Base-by-base conservation (phyloP, 129 eudicot species). In the Pittosporum tobira region DNA sequence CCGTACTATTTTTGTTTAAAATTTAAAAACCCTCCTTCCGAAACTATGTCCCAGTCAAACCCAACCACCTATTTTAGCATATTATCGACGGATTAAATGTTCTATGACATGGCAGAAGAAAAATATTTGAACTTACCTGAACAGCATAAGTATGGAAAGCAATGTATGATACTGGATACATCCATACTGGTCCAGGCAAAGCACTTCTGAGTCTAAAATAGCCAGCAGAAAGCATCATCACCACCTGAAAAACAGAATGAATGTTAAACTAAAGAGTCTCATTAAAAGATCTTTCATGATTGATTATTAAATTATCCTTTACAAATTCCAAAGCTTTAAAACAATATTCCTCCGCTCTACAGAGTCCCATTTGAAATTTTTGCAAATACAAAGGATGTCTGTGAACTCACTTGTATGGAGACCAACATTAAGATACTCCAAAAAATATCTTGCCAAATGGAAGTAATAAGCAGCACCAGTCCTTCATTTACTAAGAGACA, bases 181-280 rank as follows among this genome's bases (percentile, higher is more conserved):
- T 77, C 97, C 97, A 90, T 18, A 80, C 65, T 8, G 82, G 69
- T 59, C 77, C 72, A 26, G 95, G 95, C 71, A 90, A 71, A 75
- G 83, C 87, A 65, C 94, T 85, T 65, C 89, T 82, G 48, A 82
- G 73, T 74, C 97, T 80, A 55, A 85, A 90, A 66, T 77, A 85
- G 44, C 97, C 97, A 46, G 95, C 94, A 31, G 97, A 79, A 62
- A 90, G 94, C 94, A 90, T 90, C 95, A 91, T 78, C 48, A 73
- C 44, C 69, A 85, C 66, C 95, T 89, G 74, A 21, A 52, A 70
- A 5, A 51, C 52, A 6, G 18, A 62, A 40, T 21, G 36, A 22
- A 9, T 23, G 36, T 59, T 21, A 24, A 45, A 19, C 12, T 16
- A 19, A 44, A 55, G 19, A 36, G 43, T 28, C 43, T 36, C n/a